Conservation (phyloP, 2,329 filamentous ascomycete genomes). For the Trichophyton schoenleinii region DNA sequence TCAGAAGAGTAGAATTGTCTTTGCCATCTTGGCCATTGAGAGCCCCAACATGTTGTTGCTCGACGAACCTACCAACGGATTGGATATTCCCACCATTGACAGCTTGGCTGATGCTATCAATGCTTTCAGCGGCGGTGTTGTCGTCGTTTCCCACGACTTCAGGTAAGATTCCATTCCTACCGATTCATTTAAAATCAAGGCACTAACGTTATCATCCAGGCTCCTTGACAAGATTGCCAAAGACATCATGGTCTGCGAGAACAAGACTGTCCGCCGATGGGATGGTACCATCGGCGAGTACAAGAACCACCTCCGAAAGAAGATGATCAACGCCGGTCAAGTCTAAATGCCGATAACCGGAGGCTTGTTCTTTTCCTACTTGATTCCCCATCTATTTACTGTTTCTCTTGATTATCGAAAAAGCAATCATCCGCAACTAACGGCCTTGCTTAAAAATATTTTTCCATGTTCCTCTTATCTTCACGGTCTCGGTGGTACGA, state of each 20-base stretch:
- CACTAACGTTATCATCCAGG: constrained; percentile 38
- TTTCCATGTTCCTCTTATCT: background rate
- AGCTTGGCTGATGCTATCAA: constrained; percentile 96
- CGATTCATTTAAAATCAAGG: background rate
- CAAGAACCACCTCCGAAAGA: constrained; percentile 98
- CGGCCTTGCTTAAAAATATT: background rate
- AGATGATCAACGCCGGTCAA: constrained; percentile 83
- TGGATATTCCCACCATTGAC: constrained; percentile 98
- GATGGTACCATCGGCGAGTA: constrained; percentile 81
- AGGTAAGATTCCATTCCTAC: constrained; percentile 47
- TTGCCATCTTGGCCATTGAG: constrained; percentile 90
- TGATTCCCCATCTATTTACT: constrained; percentile 6
- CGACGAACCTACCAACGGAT: constrained; percentile 97
- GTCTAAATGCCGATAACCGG: constrained; percentile 44
- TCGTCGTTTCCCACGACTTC: constrained; percentile 98
- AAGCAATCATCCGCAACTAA: background rate
- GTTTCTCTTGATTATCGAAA: background rate
- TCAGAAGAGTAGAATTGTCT: constrained; percentile 96
- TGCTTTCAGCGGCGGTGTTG: constrained; percentile 87
- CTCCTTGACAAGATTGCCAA: constrained; percentile 98
- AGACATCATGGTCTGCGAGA: constrained; percentile 98
- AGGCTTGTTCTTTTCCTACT: background rate
- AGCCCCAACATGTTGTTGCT: constrained; percentile 93
- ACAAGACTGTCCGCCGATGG: constrained; percentile 87
- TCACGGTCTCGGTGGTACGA: background rate